Percentiles rank a stretch among this genome's conserved stretches.
These are phyloP conservation scores for Triangularia setosa DNA, from an alignment of 2,329 filamentous ascomycete genomes.

Conservation along the genomic window DNA sequence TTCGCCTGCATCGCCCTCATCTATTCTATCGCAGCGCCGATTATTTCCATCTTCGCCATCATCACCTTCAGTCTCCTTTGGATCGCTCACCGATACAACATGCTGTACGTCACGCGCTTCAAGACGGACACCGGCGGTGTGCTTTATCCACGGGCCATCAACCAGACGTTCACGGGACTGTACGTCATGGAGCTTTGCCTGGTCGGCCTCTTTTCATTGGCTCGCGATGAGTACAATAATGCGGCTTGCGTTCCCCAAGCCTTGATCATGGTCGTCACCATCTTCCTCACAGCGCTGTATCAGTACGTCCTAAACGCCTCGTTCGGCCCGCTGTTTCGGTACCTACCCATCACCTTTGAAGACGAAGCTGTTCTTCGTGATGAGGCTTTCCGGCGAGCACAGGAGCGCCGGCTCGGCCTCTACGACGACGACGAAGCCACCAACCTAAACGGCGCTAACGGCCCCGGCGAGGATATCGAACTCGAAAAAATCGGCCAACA, in stretches of 20 bases:
- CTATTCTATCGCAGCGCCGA: constrained; percentile 81
- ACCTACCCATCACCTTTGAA: constrained; percentile 90
- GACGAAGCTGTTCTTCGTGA: constrained; percentile 92
- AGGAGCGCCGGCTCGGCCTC: constrained; percentile 65
- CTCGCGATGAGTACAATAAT: constrained; percentile 50
- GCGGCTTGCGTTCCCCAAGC: constrained; percentile 70
- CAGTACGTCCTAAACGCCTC: constrained; percentile 78
- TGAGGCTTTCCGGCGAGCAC: constrained; percentile 77
- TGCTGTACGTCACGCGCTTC: constrained; percentile 90
- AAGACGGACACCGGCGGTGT: constrained; percentile 87
- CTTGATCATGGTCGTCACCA: constrained; percentile 75
- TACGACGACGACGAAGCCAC: constrained; percentile 42
- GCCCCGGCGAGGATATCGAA: constrained; percentile 33
- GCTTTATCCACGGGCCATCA: constrained; percentile 86
- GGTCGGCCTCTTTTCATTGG: constrained; percentile 84
- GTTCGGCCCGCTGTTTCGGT: constrained; percentile 80
- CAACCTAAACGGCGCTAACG: constrained; percentile 26
- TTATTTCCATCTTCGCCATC: constrained; percentile 90
- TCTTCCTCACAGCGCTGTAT: constrained; percentile 68
- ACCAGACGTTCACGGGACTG: constrained; percentile 89
- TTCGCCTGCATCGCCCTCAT: constrained; percentile 89
- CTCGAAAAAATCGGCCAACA: constrained; percentile 30
- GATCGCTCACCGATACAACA: constrained; percentile 95
- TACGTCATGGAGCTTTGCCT: constrained; percentile 93
- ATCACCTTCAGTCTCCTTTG: constrained; percentile 89